A percentile compares a stretch with the other conserved stretches of the same genome.
phyloP scores from a whole-genome alignment of 1,139 yeast species.

The Pneumocystis oryctolagi region DNA sequence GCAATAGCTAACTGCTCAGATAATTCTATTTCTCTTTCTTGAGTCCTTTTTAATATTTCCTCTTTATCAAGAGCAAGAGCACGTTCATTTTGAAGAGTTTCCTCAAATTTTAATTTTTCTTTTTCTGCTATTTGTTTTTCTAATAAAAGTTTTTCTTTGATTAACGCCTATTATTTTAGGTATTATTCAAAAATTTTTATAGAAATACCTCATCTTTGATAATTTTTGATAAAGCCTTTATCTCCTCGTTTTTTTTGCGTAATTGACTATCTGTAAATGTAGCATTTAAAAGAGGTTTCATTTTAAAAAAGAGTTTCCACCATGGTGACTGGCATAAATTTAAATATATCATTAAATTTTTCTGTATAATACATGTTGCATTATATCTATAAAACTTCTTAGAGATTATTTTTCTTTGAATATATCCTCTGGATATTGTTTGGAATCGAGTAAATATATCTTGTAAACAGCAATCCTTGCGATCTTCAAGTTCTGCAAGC shows the following conservation, averaged over 20 bases:
- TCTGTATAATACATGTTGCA: conserved; percentile 56
- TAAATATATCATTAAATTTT: conserved; percentile 43
- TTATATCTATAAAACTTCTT: conserved; percentile 44
- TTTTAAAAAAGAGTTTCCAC: conserved; percentile 56
- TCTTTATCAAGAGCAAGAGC: conserved; percentile 33
- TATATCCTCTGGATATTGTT: conserved; percentile 49
- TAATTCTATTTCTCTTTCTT: conserved; percentile 29
- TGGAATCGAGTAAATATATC: conserved; percentile 48
- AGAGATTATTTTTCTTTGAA: conserved; percentile 40
- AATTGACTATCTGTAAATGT: conserved; percentile 48
- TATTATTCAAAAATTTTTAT: conserved; percentile 3
- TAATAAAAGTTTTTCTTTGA: conserved; percentile 11
- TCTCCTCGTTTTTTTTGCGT: conserved; percentile 35
- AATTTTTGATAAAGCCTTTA: conserved; percentile 22
- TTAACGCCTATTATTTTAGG: not conserved
- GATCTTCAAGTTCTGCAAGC: conserved; percentile 72
- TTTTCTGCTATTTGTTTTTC: conserved; percentile 25
- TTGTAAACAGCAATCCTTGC: conserved; percentile 53
- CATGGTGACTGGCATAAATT: conserved; percentile 53
- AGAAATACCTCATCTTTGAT: conserved; percentile 22
- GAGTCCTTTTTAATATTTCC: conserved; percentile 28
- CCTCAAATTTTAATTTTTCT: conserved; percentile 27
- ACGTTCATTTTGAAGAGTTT: conserved; percentile 28
- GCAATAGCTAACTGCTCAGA: conserved; percentile 27
- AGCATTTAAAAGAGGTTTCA: conserved; percentile 66